These are phyloP conservation scores for Neofusicoccum sp. DNA, from an alignment of 2,329 filamentous ascomycete genomes.

Conservation along the genomic window DNA sequence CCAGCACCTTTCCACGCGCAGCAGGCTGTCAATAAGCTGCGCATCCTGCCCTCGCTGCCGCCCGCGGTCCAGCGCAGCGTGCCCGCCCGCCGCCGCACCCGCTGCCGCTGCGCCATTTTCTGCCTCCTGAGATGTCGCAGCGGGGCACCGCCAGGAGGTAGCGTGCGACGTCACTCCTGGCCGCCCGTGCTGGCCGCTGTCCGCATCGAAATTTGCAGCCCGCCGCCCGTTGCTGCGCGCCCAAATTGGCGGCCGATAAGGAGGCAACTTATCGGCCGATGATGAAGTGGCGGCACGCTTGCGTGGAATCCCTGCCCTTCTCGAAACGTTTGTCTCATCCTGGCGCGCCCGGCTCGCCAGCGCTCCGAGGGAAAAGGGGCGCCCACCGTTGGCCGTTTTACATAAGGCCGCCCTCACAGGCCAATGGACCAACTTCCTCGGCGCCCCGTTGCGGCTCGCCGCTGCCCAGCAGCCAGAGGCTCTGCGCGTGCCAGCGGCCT, in stretches of 20 bases:
- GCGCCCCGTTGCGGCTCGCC: neutral
- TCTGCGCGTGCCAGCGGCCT: neutral
- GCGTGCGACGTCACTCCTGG: constrained; percentile 16
- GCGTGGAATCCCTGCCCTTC: constrained; percentile 13
- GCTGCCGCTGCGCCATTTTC: constrained; percentile 10
- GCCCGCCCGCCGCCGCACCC: neutral
- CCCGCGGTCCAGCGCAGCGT: neutral
- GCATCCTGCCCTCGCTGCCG: neutral
- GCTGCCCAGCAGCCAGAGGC: neutral
- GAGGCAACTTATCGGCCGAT: constrained; percentile 17
- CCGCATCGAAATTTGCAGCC: constrained; percentile 7
- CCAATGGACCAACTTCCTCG: neutral
- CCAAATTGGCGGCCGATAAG: constrained; percentile 14
- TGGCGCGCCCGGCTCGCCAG: neutral
- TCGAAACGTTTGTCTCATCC: constrained; percentile 18
- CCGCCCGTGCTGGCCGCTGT: neutral
- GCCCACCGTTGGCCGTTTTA: constrained; percentile 16
- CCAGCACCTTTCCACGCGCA: constrained; percentile 8
- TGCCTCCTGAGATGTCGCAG: constrained; percentile 11
- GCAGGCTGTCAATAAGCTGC: neutral
- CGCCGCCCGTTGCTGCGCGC: neutral
- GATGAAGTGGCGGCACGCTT: constrained; percentile 16
- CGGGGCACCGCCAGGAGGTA: constrained; percentile 8
- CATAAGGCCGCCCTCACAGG: constrained; percentile 14
- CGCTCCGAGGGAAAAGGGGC: constrained; percentile 13